Percentiles rank a stretch among this genome's conserved stretches.
phyloP scores from a whole-genome alignment of 305 asterid genomes.

The Solanum aculeatissimum region DNA sequence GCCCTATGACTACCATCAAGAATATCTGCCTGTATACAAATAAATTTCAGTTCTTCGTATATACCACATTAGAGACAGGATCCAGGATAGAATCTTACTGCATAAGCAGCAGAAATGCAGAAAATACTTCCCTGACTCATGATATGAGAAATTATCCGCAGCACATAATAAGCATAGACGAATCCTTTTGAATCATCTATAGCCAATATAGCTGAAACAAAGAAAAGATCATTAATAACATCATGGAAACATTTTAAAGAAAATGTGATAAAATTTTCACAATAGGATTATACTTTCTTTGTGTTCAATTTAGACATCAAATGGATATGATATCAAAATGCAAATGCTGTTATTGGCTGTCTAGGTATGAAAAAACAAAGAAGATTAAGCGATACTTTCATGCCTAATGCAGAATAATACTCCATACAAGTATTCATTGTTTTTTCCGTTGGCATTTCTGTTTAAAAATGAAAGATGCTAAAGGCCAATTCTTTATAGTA shows the following conservation, averaged over 20 bases:
- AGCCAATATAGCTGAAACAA: conserved; percentile 66
- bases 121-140: conserved; percentile 94
- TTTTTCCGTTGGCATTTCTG: background rate
- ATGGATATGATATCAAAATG: background rate
- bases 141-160: conserved; percentile 69
- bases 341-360: background rate
- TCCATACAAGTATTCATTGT: background rate
- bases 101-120: conserved; percentile 82
- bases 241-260: background rate
- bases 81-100: conserved; percentile 35
- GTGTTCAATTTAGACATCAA: background rate
- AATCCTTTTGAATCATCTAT: conserved; percentile 52
- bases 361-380: background rate
- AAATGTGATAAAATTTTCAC: background rate
- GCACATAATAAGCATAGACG: conserved; percentile 71
- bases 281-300: background rate
- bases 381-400: background rate
- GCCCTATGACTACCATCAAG: conserved; percentile 48
- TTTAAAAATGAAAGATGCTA: background rate
- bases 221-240: background rate
- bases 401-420: background rate
- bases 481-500: background rate
- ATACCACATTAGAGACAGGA: background rate
- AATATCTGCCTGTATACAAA: conserved; percentile 68
- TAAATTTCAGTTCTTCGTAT: background rate